Evolutionary conservation across 108 stramenopile genomes (phyloP).

Genomic region (Parmales sp.): DNA sequence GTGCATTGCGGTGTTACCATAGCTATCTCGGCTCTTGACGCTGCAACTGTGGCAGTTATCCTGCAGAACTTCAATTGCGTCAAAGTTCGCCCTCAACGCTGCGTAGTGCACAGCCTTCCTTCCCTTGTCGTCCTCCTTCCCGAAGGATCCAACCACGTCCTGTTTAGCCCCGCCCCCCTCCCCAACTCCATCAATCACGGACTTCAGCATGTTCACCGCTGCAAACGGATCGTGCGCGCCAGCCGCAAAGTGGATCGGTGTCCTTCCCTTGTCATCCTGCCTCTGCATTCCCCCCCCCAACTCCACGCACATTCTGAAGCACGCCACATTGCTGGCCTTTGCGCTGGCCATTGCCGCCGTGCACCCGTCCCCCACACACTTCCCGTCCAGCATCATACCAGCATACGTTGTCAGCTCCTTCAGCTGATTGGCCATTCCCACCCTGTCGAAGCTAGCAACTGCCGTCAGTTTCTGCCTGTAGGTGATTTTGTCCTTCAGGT

Average conservation of each 20-base stretch:
- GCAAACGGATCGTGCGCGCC: neutral
- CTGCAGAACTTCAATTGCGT: neutral
- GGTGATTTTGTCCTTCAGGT: neutral
- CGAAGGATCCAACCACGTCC: neutral
- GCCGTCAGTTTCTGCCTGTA: constrained; percentile 10
- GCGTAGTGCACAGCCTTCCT: neutral
- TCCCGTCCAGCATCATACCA: neutral
- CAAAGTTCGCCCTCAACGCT: neutral
- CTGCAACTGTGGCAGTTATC: neutral
- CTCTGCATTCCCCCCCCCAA: neutral
- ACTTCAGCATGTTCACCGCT: neutral
- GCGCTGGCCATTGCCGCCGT: neutral
- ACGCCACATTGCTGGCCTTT: neutral
- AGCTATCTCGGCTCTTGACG: neutral
- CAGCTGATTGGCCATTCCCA: neutral
- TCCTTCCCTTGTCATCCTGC: constrained; percentile 8
- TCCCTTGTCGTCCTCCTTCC: neutral
- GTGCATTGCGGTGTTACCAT: neutral
- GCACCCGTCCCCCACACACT: neutral
- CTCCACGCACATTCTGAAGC: neutral
- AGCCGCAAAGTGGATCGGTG: neutral
- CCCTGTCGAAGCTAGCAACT: neutral
- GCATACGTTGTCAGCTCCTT: neutral
- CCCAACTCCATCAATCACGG: neutral
- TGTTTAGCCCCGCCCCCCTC: neutral